Evolutionary conservation across 2,329 filamentous ascomycete species (phyloP).

Genomic region (Zalaria sp.): DNA sequence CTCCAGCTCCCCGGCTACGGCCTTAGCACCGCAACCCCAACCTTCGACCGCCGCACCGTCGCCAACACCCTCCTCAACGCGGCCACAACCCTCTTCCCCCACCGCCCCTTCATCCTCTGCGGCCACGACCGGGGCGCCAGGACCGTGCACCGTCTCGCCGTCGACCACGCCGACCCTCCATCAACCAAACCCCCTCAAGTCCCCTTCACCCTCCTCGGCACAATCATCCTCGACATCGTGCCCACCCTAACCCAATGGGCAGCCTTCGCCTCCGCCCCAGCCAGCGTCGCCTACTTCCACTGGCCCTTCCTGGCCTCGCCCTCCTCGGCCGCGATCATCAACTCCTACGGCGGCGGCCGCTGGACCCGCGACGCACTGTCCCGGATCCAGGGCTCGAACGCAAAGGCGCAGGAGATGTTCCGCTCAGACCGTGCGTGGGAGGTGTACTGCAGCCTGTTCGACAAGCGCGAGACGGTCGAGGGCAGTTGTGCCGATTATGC

Average conservation of each 20-base stretch:
- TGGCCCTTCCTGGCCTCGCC: slow-evolving; percentile 38
- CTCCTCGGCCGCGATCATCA: slow-evolving; percentile 29
- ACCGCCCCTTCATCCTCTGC: slow-evolving; percentile 27
- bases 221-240: slow-evolving; percentile 35
- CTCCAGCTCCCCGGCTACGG: slow-evolving; percentile 33
- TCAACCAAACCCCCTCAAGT: background rate
- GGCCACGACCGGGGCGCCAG: slow-evolving; percentile 38
- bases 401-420: slow-evolving; percentile 16
- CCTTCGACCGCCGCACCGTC: slow-evolving; percentile 19
- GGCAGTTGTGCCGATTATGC: slow-evolving; percentile 35
- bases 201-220: slow-evolving; percentile 21
- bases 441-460: slow-evolving; percentile 30
- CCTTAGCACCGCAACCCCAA: slow-evolving; percentile 20
- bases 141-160: slow-evolving; percentile 34
- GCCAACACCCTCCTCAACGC: slow-evolving; percentile 29
- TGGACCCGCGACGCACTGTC: slow-evolving; percentile 23
- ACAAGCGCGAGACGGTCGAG: slow-evolving; percentile 25
- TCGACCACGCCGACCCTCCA: slow-evolving; percentile 20
- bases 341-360: slow-evolving; percentile 25
- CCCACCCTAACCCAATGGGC: slow-evolving; percentile 33
- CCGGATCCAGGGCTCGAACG: slow-evolving; percentile 13
- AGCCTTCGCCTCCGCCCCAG: slow-evolving; percentile 22
- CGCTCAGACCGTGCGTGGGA: slow-evolving; percentile 25
- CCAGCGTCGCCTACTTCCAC: slow-evolving; percentile 30
- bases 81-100: slow-evolving; percentile 19